These are phyloP conservation scores for Chlamydomonas reinhardtii DNA, from an alignment of 163 green algal genomes.

Conservation along the genomic window DNA sequence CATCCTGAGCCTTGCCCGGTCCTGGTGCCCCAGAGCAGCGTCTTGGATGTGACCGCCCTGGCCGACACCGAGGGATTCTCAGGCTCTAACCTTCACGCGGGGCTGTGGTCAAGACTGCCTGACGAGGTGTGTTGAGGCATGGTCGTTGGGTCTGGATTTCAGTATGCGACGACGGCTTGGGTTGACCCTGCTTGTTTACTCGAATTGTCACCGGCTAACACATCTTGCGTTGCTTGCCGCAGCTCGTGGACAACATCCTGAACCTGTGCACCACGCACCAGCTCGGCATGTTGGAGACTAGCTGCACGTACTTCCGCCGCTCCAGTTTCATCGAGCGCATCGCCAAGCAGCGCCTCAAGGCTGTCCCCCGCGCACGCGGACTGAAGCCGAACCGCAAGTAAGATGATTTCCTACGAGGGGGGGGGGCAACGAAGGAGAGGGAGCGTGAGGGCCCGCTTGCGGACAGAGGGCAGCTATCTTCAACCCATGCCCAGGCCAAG, in stretches of 20 bases:
- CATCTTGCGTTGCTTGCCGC: neutral
- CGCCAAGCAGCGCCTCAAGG: conserved; percentile 71
- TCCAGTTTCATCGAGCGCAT: conserved; percentile 76
- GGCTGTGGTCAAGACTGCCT: conserved; percentile 24
- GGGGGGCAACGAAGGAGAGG: no score
- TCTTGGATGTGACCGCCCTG: neutral
- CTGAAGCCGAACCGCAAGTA: conserved; percentile 76
- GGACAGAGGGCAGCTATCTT: neutral
- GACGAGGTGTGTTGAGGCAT: conserved; percentile 33
- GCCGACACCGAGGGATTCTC: conserved; percentile 24
- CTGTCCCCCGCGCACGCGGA: conserved; percentile 76
- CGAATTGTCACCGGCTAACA: neutral
- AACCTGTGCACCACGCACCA: conserved; percentile 69
- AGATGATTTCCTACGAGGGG: neutral
- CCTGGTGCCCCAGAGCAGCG: conserved; percentile 21
- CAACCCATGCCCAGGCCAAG: neutral
- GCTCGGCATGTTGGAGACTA: conserved; percentile 80
- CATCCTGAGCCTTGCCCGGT: neutral
- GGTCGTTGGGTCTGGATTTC: no score
- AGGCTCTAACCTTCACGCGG: conserved; percentile 15
- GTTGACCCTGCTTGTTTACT: neutral
- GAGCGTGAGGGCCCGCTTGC: no score
- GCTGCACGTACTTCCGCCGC: conserved; percentile 80
- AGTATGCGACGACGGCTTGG: neutral
- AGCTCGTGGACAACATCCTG: conserved; percentile 81